Percentiles rank a stretch among this genome's conserved stretches.
Conservation (phyloP, 2,329 filamentous ascomycete genomes). For the Chaetomium strumarium region DNA sequence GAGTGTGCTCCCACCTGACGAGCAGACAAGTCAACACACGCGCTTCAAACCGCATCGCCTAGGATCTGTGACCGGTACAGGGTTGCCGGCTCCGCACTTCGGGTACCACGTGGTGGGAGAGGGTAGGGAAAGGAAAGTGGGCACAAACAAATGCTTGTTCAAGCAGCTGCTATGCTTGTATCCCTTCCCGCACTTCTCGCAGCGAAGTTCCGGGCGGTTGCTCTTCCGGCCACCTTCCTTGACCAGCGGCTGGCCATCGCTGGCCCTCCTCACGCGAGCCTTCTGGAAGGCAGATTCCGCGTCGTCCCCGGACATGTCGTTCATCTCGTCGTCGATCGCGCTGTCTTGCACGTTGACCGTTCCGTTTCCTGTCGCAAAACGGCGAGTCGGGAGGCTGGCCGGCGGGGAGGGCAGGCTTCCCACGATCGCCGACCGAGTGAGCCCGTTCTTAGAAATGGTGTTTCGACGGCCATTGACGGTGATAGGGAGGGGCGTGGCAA, state of each 20-base stretch:
- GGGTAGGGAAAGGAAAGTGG: conserved; percentile 37
- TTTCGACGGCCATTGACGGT: conserved; percentile 56
- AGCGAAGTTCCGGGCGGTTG: conserved; percentile 80
- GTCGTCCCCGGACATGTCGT: conserved; percentile 52
- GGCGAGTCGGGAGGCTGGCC: conserved; percentile 59
- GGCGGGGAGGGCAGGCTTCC: conserved; percentile 59
- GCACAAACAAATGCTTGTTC: conserved; percentile 98
- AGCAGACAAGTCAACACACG: conserved; percentile 37
- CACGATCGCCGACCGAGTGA: conserved; percentile 46
- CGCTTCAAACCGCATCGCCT: conserved; percentile 14
- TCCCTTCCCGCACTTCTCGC: conserved; percentile 97
- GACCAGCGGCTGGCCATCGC: conserved; percentile 76
- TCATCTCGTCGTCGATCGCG: conserved; percentile 64
- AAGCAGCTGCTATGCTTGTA: conserved; percentile 99
- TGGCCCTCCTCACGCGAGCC: conserved; percentile 57
- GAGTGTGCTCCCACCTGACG: conserved; percentile 96
- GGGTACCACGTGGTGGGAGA: conserved; percentile 42
- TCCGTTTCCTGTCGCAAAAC: conserved; percentile 41
- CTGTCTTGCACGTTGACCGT: conserved; percentile 50
- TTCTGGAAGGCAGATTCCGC: conserved; percentile 44
- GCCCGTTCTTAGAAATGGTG: conserved; percentile 60
- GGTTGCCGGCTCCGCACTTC: conserved; percentile 19
- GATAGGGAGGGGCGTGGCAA: conserved; percentile 51
- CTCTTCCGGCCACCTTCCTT: conserved; percentile 72
- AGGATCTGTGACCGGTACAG: conserved; percentile 15